A percentile compares a stretch with the other conserved stretches of the same genome.
phyloP scores from a whole-genome alignment of 169 alveolate genomes.

The Eimeria zaria region DNA sequence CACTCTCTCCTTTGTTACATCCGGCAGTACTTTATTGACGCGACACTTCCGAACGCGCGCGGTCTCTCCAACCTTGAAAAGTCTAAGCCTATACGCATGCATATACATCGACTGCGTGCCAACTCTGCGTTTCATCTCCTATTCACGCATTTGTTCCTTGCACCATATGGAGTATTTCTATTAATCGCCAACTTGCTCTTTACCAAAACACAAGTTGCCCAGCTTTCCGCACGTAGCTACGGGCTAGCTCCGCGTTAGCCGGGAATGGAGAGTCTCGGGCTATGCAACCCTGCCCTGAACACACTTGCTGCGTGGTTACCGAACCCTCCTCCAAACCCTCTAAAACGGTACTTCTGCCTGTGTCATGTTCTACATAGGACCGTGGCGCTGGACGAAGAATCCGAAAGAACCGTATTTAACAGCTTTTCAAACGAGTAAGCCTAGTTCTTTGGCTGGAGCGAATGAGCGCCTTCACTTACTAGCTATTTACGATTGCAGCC shows the following conservation, averaged over 20 bases:
- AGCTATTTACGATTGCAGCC: not conserved
- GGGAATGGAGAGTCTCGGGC: not conserved
- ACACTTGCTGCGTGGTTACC: not conserved
- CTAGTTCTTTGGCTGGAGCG: no score
- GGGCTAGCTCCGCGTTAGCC: not conserved
- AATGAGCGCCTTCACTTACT: not conserved
- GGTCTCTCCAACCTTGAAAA: not conserved
- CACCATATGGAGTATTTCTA: not conserved
- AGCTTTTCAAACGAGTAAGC: no score
- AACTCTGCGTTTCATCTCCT: not conserved
- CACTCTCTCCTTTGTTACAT: not conserved
- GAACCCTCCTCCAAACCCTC: no score
- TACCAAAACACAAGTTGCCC: not conserved
- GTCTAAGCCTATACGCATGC: not conserved
- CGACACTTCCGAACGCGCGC: not conserved
- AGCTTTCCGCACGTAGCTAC: not conserved
- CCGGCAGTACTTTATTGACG: not conserved
- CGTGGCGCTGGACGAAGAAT: no score
- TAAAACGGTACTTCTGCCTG: no score
- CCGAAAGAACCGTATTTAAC: no score
- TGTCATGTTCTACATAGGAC: no score
- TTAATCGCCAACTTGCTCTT: not conserved
- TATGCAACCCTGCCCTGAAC: not conserved
- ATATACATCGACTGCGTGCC: not conserved
- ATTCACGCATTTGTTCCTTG: not conserved